phyloP scores from a whole-genome alignment of 1,284 basidiomycete genomes.

The Ustilago tritici region DNA sequence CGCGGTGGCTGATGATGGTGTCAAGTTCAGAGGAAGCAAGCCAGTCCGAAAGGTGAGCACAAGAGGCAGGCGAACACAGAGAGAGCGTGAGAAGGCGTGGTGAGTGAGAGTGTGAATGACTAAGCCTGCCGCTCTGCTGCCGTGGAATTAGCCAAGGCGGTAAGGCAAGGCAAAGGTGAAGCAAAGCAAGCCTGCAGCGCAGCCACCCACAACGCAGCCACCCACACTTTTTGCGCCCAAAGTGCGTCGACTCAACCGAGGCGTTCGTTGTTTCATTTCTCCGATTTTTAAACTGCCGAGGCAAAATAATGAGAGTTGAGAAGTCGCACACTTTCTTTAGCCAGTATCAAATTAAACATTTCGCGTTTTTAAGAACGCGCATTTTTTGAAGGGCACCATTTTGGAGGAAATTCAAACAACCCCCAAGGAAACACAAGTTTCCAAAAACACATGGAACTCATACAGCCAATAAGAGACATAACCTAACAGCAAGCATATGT shows the following conservation, averaged over 20 bases:
- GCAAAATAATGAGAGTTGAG: neutral
- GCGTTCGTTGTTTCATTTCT: neutral
- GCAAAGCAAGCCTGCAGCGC: neutral
- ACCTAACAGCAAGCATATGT: too few relatives aligned
- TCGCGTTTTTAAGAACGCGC: too few relatives aligned
- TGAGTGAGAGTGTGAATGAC: neutral
- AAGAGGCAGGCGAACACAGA: slow-evolving; percentile 2
- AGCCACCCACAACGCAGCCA: slow-evolving; percentile 2
- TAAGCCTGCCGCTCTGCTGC: slow-evolving; percentile 2
- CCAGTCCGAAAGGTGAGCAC: neutral
- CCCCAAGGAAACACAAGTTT: too few relatives aligned
- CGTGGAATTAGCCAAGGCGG: neutral
- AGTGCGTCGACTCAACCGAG: slow-evolving; percentile 9
- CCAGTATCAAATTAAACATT: too few relatives aligned
- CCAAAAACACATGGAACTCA: too few relatives aligned
- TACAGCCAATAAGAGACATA: too few relatives aligned
- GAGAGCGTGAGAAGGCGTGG: neutral
- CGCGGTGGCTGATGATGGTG: slow-evolving; percentile 6
- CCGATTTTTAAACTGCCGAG: neutral
- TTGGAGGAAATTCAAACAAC: too few relatives aligned
- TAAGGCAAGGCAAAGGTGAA: neutral
- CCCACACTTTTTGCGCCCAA: neutral
- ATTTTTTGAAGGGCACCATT: too few relatives aligned
- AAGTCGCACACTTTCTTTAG: neutral
- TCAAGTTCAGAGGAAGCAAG: neutral